Evolutionary conservation across 2,329 filamentous ascomycete genomes (phyloP).

Genomic region (Curvularia sp.): DNA sequence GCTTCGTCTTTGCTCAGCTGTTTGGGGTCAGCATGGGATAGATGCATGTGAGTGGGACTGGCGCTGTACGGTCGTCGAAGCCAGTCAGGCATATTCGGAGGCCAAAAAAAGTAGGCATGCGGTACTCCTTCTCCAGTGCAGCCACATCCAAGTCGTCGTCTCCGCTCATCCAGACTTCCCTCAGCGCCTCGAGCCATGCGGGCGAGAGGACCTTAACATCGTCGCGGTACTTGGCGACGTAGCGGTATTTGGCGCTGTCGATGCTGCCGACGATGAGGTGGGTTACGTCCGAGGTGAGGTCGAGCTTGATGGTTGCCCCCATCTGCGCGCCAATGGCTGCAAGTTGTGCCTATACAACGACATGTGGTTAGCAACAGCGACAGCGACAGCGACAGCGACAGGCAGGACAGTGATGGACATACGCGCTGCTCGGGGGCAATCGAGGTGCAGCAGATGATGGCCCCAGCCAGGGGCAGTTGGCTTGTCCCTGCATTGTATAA

Average conservation of each 20-base stretch:
- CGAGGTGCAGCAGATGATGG: slow-evolving; percentile 87
- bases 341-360: slow-evolving; percentile 58
- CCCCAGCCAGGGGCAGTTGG: slow-evolving; percentile 59
- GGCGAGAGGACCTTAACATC: slow-evolving; percentile 84
- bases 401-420: slow-evolving; percentile 27
- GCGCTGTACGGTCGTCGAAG: slow-evolving; percentile 67
- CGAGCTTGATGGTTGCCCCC: slow-evolving; percentile 85
- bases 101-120: slow-evolving; percentile 68
- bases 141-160: slow-evolving; percentile 75
- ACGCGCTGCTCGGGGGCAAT: slow-evolving; percentile 81
- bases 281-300: slow-evolving; percentile 94
- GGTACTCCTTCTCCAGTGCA: slow-evolving; percentile 71
- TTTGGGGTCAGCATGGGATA: slow-evolving; percentile 35
- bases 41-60: background rate
- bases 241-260: slow-evolving; percentile 91
- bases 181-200: slow-evolving; percentile 84
- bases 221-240: slow-evolving; percentile 86
- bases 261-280: slow-evolving; percentile 91
- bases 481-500: slow-evolving; percentile 35
- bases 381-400: slow-evolving; percentile 13
- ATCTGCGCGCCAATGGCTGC: slow-evolving; percentile 75
- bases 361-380: slow-evolving; percentile 12
- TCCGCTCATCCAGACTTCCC: slow-evolving; percentile 80
- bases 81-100: slow-evolving; percentile 73
- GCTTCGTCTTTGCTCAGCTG: slow-evolving; percentile 70